Evolutionary conservation across 352 stramenopile species (phyloP), one percentile per base, ranked within the genome.

Genomic region (Phytophthora pisi): DNA sequence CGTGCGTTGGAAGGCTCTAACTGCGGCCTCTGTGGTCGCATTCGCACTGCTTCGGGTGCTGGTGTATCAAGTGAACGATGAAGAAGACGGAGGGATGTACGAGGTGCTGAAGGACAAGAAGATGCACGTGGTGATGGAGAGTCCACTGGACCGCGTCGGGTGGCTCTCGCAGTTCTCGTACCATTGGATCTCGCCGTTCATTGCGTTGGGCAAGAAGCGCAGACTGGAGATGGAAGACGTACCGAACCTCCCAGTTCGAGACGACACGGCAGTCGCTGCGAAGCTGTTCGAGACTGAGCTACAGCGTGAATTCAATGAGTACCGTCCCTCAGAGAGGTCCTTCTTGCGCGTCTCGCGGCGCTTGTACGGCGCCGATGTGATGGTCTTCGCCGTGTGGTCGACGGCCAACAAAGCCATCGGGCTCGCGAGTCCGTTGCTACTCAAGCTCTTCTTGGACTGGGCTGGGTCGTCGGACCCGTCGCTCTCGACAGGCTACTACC

Each of bases 371-470:
- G 49, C 62, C 4, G 82, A 96, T 40, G 69, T 94, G 9, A 31
- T 77, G 0, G 31, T 69, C 1, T 94, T 96, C 42, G 84, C 66
- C 0, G 54, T 81, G 9, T 96, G 88, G 88, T 93, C 88, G 20
- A 81, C 76, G 2, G 30, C 57, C 23, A 96, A 96, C 72, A 96
- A 92, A 74, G 51, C 74, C 0, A 78, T 96, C 45, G 81, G 81
- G 8, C 54, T 96, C 26, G 70, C 62, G 51, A 92, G 81, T 40
- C 88, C 88, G 5, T 56, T 93, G n/a, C 61, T 96, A 34, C 77
- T 93, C 45, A 96, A 96, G 62, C 64, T 90, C 40, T 91, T 96
- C 45, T 70, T 94, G 1, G 81, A 92, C 43, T 96, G 88, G 88
- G 77, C 88, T 2, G 80, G 66, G 15, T 66, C 80, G 18, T 63